Base-by-base conservation (phyloP, 1,284 basidiomycete species). In the Trametes hirsuta region DNA sequence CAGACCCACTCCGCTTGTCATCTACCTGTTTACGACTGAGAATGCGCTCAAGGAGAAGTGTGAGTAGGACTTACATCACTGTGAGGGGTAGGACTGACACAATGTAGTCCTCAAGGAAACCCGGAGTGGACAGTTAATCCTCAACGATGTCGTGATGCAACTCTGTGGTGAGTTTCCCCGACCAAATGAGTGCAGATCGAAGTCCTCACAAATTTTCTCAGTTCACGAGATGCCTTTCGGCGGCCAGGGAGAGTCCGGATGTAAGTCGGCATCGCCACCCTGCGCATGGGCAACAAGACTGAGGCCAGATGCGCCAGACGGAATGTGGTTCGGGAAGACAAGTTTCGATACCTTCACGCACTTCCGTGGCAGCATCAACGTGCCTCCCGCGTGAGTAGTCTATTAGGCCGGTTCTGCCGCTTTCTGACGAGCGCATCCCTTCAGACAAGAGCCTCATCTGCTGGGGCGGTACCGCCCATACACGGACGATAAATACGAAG, bases 121-220 rank as follows among this genome's bases (percentile, higher is more conserved):
- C 2, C 72, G 70, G 53, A 84, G 83, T 63, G 86, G 85, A 12
- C 76, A 75, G 47, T 68, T 85, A 12, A 71, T 78, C 2, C 76
- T 85, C 58, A 88, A 88, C 55, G 84, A 86, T 59, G 79, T 78
- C 0, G 67, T 82, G 55, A 75, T 81, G 69, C 78, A 85, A 59
- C 66, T 85, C 52, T 62, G 75, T 59, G 69, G 81, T 78, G 66
- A 37, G 78, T 74, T 35, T 34, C 18, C n/a, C 41, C 46, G 30
- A 5, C 18, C 14, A 22, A 15, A 46, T 6, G 10, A 5, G n/a
- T 15, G 15, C 2, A 18, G 39, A 35, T 40, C 30, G 39, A 15
- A 10, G 10, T 35, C n/a, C 37, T 47, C 21, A 58, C 21, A 6
- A 24, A 21, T 36, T 35, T 45, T 48, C 53, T 6, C 47, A 76